Conservation (phyloP, 148 eudicot genomes). For the Dysphania ambrosioides region DNA sequence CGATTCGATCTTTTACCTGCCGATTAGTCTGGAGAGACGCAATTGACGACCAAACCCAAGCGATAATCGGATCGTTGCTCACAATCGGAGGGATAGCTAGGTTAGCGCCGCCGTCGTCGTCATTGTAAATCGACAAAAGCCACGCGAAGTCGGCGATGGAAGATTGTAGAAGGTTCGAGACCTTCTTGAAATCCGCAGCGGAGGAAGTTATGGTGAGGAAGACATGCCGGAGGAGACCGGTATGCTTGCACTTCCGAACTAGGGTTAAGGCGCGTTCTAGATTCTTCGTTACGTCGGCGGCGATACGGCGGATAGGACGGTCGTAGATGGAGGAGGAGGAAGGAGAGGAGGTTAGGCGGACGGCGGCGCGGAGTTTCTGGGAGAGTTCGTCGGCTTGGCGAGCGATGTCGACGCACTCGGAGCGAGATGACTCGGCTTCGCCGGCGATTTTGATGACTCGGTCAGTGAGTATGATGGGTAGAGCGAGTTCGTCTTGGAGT, state of each 20-base stretch:
- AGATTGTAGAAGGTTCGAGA: constrained; percentile 44
- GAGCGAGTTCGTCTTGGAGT: constrained; percentile 54
- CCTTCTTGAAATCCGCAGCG: constrained; percentile 66
- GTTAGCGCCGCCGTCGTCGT: constrained; percentile 34
- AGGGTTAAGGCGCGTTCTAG: constrained; percentile 57
- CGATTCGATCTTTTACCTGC: constrained; percentile 41
- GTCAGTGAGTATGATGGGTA: constrained; percentile 53
- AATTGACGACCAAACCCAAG: constrained; percentile 70
- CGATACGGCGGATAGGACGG: constrained; percentile 67
- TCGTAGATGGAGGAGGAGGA: constrained; percentile 52
- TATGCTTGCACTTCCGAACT: constrained; percentile 53
- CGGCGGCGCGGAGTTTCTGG: constrained; percentile 57
- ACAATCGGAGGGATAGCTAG: constrained; percentile 62
- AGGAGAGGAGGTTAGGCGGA: constrained; percentile 37
- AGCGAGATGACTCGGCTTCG: constrained; percentile 57
- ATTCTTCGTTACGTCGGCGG: constrained; percentile 44
- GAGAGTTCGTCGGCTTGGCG: constrained; percentile 51
- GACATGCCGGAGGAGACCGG: constrained; percentile 51
- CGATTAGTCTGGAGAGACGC: constrained; percentile 61
- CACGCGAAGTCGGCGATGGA: constrained; percentile 60
- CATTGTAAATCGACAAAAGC: constrained; percentile 49
- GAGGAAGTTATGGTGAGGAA: constrained; percentile 53
- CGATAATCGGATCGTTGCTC: constrained; percentile 59
- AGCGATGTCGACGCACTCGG: constrained; percentile 57
- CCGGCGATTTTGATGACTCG: constrained; percentile 50